Conservation (phyloP, 768 basidiomycete genomes). For the Suillus americanus region DNA sequence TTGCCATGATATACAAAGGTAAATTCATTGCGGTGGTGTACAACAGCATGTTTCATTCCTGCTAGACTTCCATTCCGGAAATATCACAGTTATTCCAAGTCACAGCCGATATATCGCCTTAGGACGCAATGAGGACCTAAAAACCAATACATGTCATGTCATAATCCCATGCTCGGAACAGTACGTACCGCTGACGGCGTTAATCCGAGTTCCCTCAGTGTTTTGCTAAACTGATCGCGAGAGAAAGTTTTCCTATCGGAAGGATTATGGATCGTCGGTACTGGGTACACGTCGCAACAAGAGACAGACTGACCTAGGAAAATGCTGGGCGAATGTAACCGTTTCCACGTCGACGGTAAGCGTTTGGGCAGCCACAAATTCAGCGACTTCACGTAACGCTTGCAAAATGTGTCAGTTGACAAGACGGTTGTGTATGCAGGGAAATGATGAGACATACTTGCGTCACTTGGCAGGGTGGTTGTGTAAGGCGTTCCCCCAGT, state of each 20-base stretch:
- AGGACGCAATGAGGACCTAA: conserved; percentile 56
- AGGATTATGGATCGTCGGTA: background rate
- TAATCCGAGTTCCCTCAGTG: conserved; percentile 79
- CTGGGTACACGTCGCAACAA: background rate
- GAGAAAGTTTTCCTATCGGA: conserved; percentile 72
- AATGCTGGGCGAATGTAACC: conserved; percentile 74
- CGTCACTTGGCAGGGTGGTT: conserved; percentile 76
- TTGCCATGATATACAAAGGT: background rate
- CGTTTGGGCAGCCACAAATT: conserved; percentile 79
- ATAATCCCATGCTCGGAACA: background rate
- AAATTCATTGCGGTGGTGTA: background rate
- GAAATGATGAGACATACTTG: conserved; percentile 49
- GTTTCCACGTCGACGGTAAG: conserved; percentile 72
- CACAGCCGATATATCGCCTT: background rate
- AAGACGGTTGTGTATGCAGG: background rate
- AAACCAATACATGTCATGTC: conserved; percentile 1
- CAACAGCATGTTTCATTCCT: background rate
- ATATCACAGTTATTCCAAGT: background rate
- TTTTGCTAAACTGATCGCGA: conserved; percentile 71
- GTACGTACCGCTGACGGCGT: conserved; percentile 84
- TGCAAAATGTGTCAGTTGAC: conserved; percentile 7
- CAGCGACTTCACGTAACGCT: conserved; percentile 87
- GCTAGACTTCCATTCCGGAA: too few species aligned
- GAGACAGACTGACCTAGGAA: conserved; percentile 65
- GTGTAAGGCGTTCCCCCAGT: conserved; percentile 78